A percentile compares a stretch with the other conserved stretches of the same genome.
Conservation (phyloP, 441 rosid genomes). For the Omphalea diandra region DNA sequence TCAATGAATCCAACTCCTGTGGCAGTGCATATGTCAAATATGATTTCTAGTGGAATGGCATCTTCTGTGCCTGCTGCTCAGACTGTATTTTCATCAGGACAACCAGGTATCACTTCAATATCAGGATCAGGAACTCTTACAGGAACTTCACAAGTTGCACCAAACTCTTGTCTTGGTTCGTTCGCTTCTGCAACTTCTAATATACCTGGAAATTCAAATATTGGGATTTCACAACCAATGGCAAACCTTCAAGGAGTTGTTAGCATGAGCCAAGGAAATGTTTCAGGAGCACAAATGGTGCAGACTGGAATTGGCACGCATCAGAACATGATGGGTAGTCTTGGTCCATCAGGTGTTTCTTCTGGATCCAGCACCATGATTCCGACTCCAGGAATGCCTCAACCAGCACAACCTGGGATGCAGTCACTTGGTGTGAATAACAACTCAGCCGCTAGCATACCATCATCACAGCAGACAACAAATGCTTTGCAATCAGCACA, state of each 20-base stretch:
- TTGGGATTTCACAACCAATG: constrained; percentile 76
- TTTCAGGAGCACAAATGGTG: constrained; percentile 75
- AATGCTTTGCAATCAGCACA: constrained; percentile 68
- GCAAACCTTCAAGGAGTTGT: constrained; percentile 46
- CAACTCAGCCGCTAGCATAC: constrained; percentile 64
- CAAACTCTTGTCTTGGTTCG: constrained; percentile 58
- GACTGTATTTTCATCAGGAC: constrained; percentile 75
- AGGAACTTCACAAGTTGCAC: constrained; percentile 64
- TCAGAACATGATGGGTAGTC: constrained; percentile 68
- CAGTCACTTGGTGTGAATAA: constrained; percentile 61
- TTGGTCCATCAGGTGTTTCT: constrained; percentile 61
- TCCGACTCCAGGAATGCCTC: constrained; percentile 93
- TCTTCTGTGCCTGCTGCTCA: constrained; percentile 81
- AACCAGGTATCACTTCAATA: constrained; percentile 55
- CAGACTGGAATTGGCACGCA: constrained; percentile 76
- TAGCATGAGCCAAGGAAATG: constrained; percentile 77
- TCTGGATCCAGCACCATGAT: constrained; percentile 78
- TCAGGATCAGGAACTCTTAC: constrained; percentile 65
- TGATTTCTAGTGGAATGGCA: constrained; percentile 93
- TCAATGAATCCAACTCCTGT: constrained; percentile 83
- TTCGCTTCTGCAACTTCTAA: constrained; percentile 63
- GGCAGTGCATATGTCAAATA: constrained; percentile 94
- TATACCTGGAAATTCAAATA: constrained; percentile 59
- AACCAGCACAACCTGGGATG: constrained; percentile 73
- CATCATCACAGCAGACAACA: constrained; percentile 70